A percentile compares a stretch with the other conserved stretches of the same genome.
Conservation (phyloP, 495 filamentous ascomycete species). For the Neurospora sp. region DNA sequence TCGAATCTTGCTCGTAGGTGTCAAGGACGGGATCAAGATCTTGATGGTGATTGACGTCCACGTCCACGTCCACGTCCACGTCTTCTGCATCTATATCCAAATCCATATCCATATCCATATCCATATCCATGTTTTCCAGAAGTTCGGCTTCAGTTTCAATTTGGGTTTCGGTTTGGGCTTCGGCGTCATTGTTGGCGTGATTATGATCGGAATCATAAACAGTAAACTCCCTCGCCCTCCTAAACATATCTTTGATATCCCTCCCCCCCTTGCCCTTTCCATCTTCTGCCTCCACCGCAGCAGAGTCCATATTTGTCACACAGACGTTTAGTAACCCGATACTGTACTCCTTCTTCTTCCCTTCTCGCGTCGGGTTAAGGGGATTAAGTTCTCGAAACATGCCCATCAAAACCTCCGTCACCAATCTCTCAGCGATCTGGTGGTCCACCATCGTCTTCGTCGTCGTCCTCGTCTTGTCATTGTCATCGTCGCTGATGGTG, state of each 20-base stretch:
- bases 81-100: neutral
- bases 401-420: too few relatives aligned
- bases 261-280: conserved; percentile 11
- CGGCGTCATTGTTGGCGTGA: too few relatives aligned
- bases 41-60: neutral
- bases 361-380: too few relatives aligned
- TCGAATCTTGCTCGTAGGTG: neutral
- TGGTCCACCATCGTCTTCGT: too few relatives aligned
- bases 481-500: too few relatives aligned
- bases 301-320: conserved; percentile 72
- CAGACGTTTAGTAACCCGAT: conserved; percentile 77
- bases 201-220: conserved; percentile 15
- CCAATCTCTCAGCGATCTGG: too few relatives aligned
- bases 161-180: too few relatives aligned
- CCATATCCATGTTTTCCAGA: neutral
- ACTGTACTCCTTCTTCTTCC: conserved; percentile 36
- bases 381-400: too few relatives aligned
- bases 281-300: conserved; percentile 6
- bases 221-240: conserved; percentile 55
- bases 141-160: too few relatives aligned
- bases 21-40: conserved; percentile 10
- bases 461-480: too few relatives aligned
- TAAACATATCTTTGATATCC: conserved; percentile 64
- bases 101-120: neutral
- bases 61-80: neutral